Percentiles rank a stretch among this genome's conserved stretches.
phyloP scores from a whole-genome alignment of 352 stramenopile genomes.

The Phytophthora tentaculata region DNA sequence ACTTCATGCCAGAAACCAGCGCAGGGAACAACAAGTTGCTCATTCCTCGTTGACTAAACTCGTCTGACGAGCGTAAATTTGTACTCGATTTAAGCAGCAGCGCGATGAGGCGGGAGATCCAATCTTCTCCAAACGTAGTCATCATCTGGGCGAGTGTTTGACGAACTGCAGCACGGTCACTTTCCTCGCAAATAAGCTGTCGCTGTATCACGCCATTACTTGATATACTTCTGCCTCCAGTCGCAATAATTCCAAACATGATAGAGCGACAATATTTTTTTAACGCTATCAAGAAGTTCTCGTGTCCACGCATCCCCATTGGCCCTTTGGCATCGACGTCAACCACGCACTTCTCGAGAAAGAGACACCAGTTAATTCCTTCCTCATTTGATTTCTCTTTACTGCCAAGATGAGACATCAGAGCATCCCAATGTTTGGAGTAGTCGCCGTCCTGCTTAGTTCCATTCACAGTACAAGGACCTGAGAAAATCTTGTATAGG shows the following conservation, averaged over 20 bases:
- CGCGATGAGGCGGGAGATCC: slow-evolving; percentile 32
- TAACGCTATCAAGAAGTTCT: slow-evolving; percentile 37
- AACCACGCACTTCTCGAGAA: slow-evolving; percentile 35
- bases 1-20: slow-evolving; percentile 36
- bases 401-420: slow-evolving; percentile 17
- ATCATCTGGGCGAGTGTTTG: slow-evolving; percentile 34
- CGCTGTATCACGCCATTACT: slow-evolving; percentile 29
- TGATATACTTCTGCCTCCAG: slow-evolving; percentile 44
- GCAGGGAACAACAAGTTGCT: slow-evolving; percentile 47
- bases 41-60: slow-evolving; percentile 29
- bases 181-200: slow-evolving; percentile 24
- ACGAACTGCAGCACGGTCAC: slow-evolving; percentile 30
- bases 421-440: slow-evolving; percentile 30
- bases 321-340: slow-evolving; percentile 2
- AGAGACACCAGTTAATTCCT: slow-evolving; percentile 38
- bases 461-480: neutral
- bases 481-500: slow-evolving; percentile 37
- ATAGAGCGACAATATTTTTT: slow-evolving; percentile 34
- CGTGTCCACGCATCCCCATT: neutral
- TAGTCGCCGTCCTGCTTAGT: slow-evolving; percentile 9
- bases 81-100: slow-evolving; percentile 30
- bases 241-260: slow-evolving; percentile 31
- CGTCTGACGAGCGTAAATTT: slow-evolving; percentile 5
- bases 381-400: slow-evolving; percentile 1
- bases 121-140: slow-evolving; percentile 26